phyloP scores from a whole-genome alignment of 768 basidiomycete genomes.

The Calocybe cyanea region DNA sequence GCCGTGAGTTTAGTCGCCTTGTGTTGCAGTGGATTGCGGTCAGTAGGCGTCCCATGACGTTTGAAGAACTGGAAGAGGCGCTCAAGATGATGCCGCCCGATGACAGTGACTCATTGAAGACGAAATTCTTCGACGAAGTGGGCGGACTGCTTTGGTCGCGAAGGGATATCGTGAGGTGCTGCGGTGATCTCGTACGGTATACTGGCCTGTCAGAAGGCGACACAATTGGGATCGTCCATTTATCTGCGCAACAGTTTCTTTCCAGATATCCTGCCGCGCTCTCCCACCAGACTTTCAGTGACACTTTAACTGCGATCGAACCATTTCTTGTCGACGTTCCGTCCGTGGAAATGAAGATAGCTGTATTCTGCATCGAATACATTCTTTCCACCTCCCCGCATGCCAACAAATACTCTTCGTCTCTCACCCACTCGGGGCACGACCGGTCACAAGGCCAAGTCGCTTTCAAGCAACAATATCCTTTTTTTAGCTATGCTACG shows the following conservation, averaged over 20 bases:
- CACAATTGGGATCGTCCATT: background rate
- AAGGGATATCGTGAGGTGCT: background rate
- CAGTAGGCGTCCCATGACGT: background rate
- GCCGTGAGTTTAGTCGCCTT: slow-evolving; percentile 1
- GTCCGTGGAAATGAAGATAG: background rate
- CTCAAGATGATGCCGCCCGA: background rate
- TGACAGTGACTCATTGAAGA: background rate
- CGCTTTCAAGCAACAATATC: background rate
- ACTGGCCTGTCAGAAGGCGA: background rate
- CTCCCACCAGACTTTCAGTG: background rate
- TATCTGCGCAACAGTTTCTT: background rate
- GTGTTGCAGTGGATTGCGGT: slow-evolving; percentile 1
- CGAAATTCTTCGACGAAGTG: background rate
- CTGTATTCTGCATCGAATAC: background rate
- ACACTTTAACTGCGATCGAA: background rate
- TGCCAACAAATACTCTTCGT: background rate
- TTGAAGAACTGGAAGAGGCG: background rate
- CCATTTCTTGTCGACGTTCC: background rate
- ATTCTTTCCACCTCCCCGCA: background rate
- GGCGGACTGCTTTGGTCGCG: background rate
- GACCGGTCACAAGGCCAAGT: background rate
- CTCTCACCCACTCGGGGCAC: background rate
- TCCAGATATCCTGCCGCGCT: background rate
- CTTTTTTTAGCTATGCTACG: background rate
- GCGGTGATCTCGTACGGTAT: background rate